A percentile compares a stretch with the other conserved stretches of the same genome.
Conservation (phyloP, 805 yeast species). For the Clavispora santaluciae region DNA sequence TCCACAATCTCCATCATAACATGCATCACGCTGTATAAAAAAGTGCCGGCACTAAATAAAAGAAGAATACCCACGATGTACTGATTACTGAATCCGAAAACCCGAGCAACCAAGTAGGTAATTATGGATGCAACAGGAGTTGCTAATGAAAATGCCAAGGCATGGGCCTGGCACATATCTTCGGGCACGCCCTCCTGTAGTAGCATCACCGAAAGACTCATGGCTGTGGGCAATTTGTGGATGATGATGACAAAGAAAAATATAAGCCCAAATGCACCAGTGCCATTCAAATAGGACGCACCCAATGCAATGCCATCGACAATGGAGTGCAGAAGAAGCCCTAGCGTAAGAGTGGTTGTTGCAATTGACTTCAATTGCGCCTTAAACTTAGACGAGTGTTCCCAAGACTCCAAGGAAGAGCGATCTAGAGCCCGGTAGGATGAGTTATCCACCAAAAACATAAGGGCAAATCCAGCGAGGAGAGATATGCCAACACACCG, state of each 20-base stretch:
- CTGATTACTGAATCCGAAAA: constrained; percentile 25
- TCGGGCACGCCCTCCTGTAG: constrained; percentile 32
- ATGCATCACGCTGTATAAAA: constrained; percentile 65
- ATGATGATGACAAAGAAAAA: constrained; percentile 59
- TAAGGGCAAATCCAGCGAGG: constrained; percentile 48
- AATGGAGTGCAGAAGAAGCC: constrained; percentile 59
- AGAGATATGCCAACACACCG: constrained; percentile 42
- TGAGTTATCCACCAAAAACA: constrained; percentile 48
- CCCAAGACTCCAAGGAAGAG: neutral
- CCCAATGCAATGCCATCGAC: constrained; percentile 76
- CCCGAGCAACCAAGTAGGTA: constrained; percentile 39
- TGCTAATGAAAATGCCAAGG: constrained; percentile 19
- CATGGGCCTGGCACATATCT: constrained; percentile 44
- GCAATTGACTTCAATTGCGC: constrained; percentile 29
- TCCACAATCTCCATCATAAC: constrained; percentile 40
- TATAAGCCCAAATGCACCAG: constrained; percentile 33
- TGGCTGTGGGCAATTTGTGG: constrained; percentile 73
- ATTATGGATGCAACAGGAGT: constrained; percentile 59
- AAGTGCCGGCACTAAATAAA: constrained; percentile 67
- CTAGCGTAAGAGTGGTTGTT: constrained; percentile 45
- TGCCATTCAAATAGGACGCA: constrained; percentile 44
- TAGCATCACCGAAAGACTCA: constrained; percentile 58
- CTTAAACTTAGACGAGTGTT: neutral
- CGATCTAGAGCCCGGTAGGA: neutral
- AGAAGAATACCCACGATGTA: constrained; percentile 51